Conservation (phyloP, 169 alveolate genomes). For the Plasmodium sp. region DNA sequence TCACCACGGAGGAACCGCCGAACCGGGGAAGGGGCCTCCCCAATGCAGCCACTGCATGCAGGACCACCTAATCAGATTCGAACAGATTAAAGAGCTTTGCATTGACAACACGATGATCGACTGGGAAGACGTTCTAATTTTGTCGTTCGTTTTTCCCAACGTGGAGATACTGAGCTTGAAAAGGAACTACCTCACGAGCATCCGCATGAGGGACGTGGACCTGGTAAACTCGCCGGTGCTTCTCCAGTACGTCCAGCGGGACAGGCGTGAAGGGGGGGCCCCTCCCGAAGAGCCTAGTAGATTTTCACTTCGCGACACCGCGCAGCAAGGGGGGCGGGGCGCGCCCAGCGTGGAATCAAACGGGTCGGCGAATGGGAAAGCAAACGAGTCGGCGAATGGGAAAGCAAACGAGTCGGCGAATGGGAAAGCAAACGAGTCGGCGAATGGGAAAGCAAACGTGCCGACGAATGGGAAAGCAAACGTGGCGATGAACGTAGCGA, state of each 20-base stretch:
- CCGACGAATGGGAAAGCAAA: neutral
- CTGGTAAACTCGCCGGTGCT: neutral
- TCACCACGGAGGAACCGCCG: neutral
- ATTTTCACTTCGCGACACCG: neutral
- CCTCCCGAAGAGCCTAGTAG: neutral
- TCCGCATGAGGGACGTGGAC: conserved; percentile 6
- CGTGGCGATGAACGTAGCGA: too few relatives aligned
- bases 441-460: too few relatives aligned
- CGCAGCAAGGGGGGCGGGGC: neutral
- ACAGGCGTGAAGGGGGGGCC: neutral
- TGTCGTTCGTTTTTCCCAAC: conserved; percentile 62
- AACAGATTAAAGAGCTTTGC: conserved; percentile 57
- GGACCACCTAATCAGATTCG: conserved; percentile 20
- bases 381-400: neutral
- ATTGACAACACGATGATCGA: conserved; percentile 38
- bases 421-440: neutral
- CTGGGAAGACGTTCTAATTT: conserved; percentile 51
- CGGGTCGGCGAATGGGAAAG: neutral
- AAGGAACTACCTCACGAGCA: conserved; percentile 48
- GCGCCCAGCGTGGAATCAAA: neutral
- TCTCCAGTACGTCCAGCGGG: conserved; percentile 6
- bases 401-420: neutral
- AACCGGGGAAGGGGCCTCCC: neutral
- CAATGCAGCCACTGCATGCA: neutral
- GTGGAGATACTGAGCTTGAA: conserved; percentile 53